phyloP scores from a whole-genome alignment of 345 rosid genomes.

The Rhodomyrtus tomentosa region DNA sequence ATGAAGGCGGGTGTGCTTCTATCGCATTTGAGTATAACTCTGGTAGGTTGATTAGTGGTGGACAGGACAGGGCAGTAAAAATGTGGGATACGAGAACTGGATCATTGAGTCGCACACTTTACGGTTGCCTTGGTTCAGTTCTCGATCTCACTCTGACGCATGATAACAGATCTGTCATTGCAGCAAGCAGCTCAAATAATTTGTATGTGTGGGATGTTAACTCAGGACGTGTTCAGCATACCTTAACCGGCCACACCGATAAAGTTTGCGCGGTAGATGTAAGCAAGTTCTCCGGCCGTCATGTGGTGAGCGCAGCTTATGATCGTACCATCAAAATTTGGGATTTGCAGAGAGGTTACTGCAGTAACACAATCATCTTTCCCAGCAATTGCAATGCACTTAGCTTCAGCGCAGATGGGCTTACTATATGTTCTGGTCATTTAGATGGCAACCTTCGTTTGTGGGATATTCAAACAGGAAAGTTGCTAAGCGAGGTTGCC shows the following conservation, averaged over 20 bases:
- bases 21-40: constrained; percentile 73
- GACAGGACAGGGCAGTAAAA: constrained; percentile 77
- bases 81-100: constrained; percentile 87
- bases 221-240: constrained; percentile 73
- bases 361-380: constrained; percentile 81
- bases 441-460: constrained; percentile 89
- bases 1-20: constrained; percentile 92
- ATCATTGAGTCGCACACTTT: constrained; percentile 43
- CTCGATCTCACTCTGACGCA: constrained; percentile 78
- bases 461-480: constrained; percentile 91
- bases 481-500: constrained; percentile 72
- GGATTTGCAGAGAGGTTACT: constrained; percentile 96
- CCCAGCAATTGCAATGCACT: constrained; percentile 86
- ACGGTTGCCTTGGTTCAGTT: constrained; percentile 82
- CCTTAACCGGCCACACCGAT: constrained; percentile 80
- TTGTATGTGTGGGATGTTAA: constrained; percentile 81
- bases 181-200: constrained; percentile 96
- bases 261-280: constrained; percentile 94
- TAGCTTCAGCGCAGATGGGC: constrained; percentile 78
- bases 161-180: constrained; percentile 73
- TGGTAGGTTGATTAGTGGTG: constrained; percentile 67
- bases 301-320: constrained; percentile 85
- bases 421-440: constrained; percentile 89
- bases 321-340: constrained; percentile 94
- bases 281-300: constrained; percentile 77